These are phyloP conservation scores for Plasmodium chabaudi DNA, from an alignment of 169 alveolate species.

Conservation along the genomic window DNA sequence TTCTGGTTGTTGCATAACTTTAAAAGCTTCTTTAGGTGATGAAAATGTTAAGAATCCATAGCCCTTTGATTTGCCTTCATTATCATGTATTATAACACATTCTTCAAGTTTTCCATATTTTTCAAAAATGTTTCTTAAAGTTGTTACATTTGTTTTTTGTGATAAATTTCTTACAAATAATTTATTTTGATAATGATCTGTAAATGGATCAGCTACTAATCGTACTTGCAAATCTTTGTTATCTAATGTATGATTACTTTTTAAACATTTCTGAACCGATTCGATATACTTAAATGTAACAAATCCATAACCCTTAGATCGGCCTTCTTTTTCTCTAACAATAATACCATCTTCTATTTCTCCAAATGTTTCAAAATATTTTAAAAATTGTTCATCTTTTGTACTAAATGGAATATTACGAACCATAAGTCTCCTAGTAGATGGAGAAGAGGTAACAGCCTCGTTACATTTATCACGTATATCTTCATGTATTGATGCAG, in stretches of 20 bases:
- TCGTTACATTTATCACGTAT: conserved; percentile 80
- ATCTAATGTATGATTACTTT: conserved; percentile 74
- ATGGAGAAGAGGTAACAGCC: conserved; percentile 81
- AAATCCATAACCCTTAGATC: conserved; percentile 88
- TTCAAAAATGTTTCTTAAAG: conserved; percentile 77
- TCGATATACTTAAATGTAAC: conserved; percentile 85
- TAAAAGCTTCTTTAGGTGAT: conserved; percentile 79
- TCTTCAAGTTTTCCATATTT: conserved; percentile 84
- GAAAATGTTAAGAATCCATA: conserved; percentile 82
- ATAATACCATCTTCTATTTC: conserved; percentile 86
- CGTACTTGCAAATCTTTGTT: conserved; percentile 80
- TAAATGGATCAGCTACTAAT: conserved; percentile 82
- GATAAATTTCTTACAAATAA: conserved; percentile 84
- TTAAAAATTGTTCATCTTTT: conserved; percentile 79
- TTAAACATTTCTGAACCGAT: conserved; percentile 78
- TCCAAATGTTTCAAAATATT: conserved; percentile 80
- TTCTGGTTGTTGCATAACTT: conserved; percentile 84
- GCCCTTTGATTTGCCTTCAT: conserved; percentile 83
- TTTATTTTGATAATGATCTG: conserved; percentile 79
- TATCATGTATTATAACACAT: conserved; percentile 81
- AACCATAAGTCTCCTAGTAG: conserved; percentile 83
- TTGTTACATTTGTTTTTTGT: conserved; percentile 80
- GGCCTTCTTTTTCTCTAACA: conserved; percentile 85
- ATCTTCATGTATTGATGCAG: conserved; percentile 78
- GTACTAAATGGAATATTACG: conserved; percentile 85